phyloP scores from a whole-genome alignment of 768 basidiomycete species.

The Tephrocybe sp. region DNA sequence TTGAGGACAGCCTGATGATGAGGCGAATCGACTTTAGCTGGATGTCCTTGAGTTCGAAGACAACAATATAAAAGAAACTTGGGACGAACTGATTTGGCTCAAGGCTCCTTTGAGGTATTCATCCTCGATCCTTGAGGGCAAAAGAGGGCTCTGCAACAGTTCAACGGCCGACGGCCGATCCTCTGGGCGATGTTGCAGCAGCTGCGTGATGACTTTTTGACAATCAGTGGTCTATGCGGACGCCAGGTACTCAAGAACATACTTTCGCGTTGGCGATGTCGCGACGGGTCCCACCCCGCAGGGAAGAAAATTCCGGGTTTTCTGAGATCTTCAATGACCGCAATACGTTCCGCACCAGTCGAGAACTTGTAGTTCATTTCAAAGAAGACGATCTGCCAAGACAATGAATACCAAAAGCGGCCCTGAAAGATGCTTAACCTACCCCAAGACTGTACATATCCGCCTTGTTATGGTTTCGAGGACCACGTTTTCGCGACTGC shows the following conservation, averaged over 20 bases:
- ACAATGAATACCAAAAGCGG: background rate
- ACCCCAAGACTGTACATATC: conserved; percentile 96
- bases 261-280: conserved; percentile 69
- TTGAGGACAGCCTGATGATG: conserved; percentile 78
- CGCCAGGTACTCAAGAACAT: conserved; percentile 21
- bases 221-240: background rate
- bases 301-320: conserved; percentile 77
- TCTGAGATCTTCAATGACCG: conserved; percentile 76
- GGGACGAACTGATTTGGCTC: conserved; percentile 63
- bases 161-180: conserved; percentile 81
- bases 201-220: conserved; percentile 66
- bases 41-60: background rate
- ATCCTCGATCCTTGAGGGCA: conserved; percentile 78
- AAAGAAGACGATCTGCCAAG: conserved; percentile 84
- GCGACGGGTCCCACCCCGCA: conserved; percentile 60
- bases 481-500: conserved; percentile 55
- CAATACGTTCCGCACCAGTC: conserved; percentile 81
- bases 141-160: conserved; percentile 71
- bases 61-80: background rate
- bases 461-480: conserved; percentile 82
- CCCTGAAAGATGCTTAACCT: conserved; percentile 20
- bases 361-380: conserved; percentile 91
- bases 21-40: conserved; percentile 77
- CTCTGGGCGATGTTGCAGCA: conserved; percentile 79
- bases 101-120: conserved; percentile 83